Percentiles rank a stretch among this genome's conserved stretches.
These are phyloP conservation scores for Galeopsis tetrahit DNA, from an alignment of 257 asterid genomes.

Conservation along the genomic window DNA sequence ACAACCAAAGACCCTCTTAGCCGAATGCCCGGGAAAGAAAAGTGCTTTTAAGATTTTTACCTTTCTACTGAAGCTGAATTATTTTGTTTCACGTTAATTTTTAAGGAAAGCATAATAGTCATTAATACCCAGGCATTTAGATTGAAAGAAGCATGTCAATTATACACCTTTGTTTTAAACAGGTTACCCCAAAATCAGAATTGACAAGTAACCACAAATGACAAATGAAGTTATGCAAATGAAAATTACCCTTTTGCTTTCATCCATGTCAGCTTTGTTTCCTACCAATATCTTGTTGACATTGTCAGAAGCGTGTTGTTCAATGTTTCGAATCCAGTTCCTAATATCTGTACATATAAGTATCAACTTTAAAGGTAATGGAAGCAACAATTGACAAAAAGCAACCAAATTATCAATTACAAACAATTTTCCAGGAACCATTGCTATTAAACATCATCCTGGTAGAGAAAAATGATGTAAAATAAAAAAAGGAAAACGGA, in stretches of 20 bases:
- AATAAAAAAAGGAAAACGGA: not conserved
- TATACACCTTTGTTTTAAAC: not conserved
- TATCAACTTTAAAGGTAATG: conserved; percentile 11
- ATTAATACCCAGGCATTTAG: not conserved
- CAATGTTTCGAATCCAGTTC: conserved; percentile 65
- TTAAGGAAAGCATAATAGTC: not conserved
- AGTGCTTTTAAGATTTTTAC: not conserved
- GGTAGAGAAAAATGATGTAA: not conserved
- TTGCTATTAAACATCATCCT: not conserved
- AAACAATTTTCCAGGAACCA: conserved; percentile 3
- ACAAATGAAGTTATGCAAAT: not conserved
- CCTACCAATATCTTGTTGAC: conserved; percentile 66
- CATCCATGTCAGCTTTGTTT: conserved; percentile 67
- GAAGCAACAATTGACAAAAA: conserved; percentile 15
- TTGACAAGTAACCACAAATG: not conserved
- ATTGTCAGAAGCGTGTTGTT: conserved; percentile 64
- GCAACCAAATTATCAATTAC: conserved; percentile 7
- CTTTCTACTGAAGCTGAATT: not conserved
- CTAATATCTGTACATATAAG: conserved; percentile 52
- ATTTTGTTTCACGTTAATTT: not conserved
- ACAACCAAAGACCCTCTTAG: not conserved
- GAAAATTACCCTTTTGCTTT: conserved; percentile 59
- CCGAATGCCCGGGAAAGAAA: not conserved
- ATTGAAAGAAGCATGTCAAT: not conserved
- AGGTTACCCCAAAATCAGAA: conserved; percentile 13